These are phyloP conservation scores for Spongospora subterranea DNA, from an alignment of 208 protist genomes.

Conservation along the genomic window DNA sequence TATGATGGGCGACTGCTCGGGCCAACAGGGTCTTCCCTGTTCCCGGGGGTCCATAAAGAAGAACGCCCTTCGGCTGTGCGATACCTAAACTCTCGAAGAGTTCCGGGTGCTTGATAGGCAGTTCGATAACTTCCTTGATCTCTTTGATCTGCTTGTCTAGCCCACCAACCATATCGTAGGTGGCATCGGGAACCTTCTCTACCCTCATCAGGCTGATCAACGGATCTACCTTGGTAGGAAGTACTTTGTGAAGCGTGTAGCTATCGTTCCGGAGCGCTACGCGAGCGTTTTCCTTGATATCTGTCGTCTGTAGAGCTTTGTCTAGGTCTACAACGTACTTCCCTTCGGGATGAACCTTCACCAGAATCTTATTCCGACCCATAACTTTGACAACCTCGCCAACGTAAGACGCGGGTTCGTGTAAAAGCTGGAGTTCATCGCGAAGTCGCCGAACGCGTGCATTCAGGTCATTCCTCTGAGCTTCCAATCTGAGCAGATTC, in stretches of 20 bases:
- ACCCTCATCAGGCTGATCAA: constrained; percentile 99
- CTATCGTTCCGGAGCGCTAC: constrained; percentile 92
- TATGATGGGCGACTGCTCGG: constrained; percentile 98
- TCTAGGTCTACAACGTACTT: constrained; percentile 99
- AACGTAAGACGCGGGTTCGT: constrained; percentile 87
- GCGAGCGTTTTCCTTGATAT: constrained; percentile 56
- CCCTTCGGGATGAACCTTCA: constrained; percentile 86
- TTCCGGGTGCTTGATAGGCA: constrained; percentile 99
- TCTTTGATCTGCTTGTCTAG: constrained; percentile 98
- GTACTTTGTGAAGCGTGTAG: constrained; percentile 92
- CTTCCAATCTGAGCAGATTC: constrained; percentile 85
- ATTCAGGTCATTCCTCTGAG: constrained; percentile 89
- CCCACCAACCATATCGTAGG: constrained; percentile 99
- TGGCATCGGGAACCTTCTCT: constrained; percentile 99
- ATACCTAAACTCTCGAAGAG: constrained; percentile 99
- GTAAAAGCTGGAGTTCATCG: constrained; percentile 96
- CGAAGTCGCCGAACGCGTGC: constrained; percentile 88
- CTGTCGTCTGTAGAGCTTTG: constrained; percentile 70
- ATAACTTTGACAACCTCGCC: constrained; percentile 99
- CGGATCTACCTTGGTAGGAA: constrained; percentile 85
- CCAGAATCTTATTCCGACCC: constrained; percentile 83
- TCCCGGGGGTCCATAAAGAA: constrained; percentile 92
- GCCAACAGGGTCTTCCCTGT: constrained; percentile 96
- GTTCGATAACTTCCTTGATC: constrained; percentile 96
- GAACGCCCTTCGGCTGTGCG: constrained; percentile 97